Evolutionary conservation across 75 land plant species (phyloP), one percentile per base, ranked within the genome.

Genomic region (Cupressus sempervirens): DNA sequence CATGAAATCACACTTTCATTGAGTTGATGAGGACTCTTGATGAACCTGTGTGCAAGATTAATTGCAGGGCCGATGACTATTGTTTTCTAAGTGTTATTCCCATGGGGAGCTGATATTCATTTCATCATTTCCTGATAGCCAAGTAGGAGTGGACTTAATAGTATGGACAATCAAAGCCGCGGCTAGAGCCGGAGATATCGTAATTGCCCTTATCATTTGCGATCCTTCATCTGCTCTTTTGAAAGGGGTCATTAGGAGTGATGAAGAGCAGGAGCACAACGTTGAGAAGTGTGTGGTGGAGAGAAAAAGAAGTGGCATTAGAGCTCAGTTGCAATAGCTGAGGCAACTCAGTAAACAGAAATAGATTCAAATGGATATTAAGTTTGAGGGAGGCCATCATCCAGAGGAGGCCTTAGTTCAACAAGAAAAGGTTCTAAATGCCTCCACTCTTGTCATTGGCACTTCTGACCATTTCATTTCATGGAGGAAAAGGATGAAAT

Each of bases 371-470:
- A 36, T 76, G 79, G 79, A 76, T 12, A 76, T 76, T 18, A 40
- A 76, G 43, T 76, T 76, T 18, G 80, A 41, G 46, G 80, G 43
- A 16, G 80, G 80, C 46, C 29, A 77, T 8, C 43, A 77, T 77
- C 46, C 80, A 1, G 80, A 77, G 50, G 20, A 77, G n/a, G 80
- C 43, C 26, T 11, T 77, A 23, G 38, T 77, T 43, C 26, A 77
- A 41, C 80, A 77, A 29, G 80, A 46, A 18, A 43, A 41, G n/a
- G 29, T 12, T 77, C 29, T 77, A 29, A 77, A 41, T 5, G 80
- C 80, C 38, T 77, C 80, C 46, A 41, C 46, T 43, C 80, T 77
- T 43, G 80, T 77, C 7, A 43, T 77, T 26, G 80, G 80, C 80
- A 41, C 80, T 0, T 43, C 80, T 26, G 48, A 77, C 43, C 29